Evolutionary conservation across 2,329 filamentous ascomycete species (phyloP).

Genomic region (Lachnellula subtilissima): DNA sequence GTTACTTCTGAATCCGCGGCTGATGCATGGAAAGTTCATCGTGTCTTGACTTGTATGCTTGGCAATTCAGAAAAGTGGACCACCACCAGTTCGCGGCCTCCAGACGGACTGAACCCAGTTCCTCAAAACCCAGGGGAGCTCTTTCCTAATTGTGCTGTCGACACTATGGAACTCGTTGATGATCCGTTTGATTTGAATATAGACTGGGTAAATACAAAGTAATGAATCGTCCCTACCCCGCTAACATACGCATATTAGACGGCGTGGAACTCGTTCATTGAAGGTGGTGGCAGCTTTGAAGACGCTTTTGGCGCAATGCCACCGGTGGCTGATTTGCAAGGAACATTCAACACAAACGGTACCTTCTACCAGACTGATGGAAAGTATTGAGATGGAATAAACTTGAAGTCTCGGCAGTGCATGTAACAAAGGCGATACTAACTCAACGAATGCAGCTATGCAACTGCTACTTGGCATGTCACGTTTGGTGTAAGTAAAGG

Average conservation of each 20-base stretch:
- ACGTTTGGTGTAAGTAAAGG: too few species aligned
- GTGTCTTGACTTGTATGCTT: slow-evolving; percentile 17
- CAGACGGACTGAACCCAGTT: neutral
- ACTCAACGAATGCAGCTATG: too few species aligned
- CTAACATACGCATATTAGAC: slow-evolving; percentile 13
- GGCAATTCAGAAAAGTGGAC: slow-evolving; percentile 4
- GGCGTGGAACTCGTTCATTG: slow-evolving; percentile 28
- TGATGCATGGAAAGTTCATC: slow-evolving; percentile 9
- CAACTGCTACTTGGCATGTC: too few species aligned
- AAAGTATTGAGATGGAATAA: too few species aligned
- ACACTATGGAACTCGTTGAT: neutral
- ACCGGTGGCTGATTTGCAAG: too few species aligned
- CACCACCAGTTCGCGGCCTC: neutral
- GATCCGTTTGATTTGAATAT: slow-evolving; percentile 21
- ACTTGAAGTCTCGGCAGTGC: too few species aligned
- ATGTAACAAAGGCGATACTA: too few species aligned
- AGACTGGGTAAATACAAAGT: slow-evolving; percentile 24
- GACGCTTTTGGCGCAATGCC: slow-evolving; percentile 13
- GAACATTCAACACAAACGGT: too few species aligned
- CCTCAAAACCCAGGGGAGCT: neutral
- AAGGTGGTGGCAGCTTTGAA: slow-evolving; percentile 21
- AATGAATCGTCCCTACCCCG: neutral
- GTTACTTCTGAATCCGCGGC: slow-evolving; percentile 8
- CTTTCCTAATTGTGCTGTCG: slow-evolving; percentile 9
- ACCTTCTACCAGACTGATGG: too few species aligned